phyloP scores from a whole-genome alignment of 176 grass and related monocot species.

The Avena eriantha region DNA sequence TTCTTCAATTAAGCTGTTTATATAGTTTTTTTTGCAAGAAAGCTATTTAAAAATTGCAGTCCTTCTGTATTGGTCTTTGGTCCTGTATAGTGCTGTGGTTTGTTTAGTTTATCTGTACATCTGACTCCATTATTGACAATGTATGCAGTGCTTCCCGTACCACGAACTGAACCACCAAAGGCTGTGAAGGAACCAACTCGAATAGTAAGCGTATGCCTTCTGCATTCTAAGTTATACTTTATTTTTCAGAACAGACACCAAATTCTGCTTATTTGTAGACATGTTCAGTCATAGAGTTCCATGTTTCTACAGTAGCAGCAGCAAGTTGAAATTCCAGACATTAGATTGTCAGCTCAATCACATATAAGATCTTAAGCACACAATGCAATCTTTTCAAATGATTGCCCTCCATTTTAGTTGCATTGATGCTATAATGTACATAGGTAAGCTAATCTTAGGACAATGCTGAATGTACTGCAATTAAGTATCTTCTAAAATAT shows the following conservation, averaged over 20 bases:
- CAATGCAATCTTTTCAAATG: slow-evolving; percentile 8
- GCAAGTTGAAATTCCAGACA: neutral
- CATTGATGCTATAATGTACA: slow-evolving; percentile 11
- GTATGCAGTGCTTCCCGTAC: slow-evolving; percentile 50
- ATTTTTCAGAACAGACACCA: slow-evolving; percentile 19
- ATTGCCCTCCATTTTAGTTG: neutral
- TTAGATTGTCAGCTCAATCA: slow-evolving; percentile 22
- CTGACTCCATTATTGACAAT: slow-evolving; percentile 18
- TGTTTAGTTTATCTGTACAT: slow-evolving; percentile 20
- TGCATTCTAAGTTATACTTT: slow-evolving; percentile 35
- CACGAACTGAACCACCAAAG: slow-evolving; percentile 39
- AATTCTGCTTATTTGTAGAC: neutral
- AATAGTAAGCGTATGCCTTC: slow-evolving; percentile 46
- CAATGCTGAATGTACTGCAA: neutral
- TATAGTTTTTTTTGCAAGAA: neutral
- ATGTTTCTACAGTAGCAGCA: neutral
- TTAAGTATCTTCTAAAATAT: neutral
- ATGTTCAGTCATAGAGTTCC: neutral
- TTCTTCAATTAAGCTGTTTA: slow-evolving; percentile 29
- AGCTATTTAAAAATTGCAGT: slow-evolving; percentile 13
- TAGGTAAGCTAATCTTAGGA: slow-evolving; percentile 15
- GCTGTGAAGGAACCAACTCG: slow-evolving; percentile 3
- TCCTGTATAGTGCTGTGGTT: slow-evolving; percentile 36
- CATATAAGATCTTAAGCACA: neutral
- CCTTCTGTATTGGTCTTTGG: slow-evolving; percentile 8